Evolutionary conservation across 208 protist species (phyloP).

Genomic region (Giardia duodenalis): DNA sequence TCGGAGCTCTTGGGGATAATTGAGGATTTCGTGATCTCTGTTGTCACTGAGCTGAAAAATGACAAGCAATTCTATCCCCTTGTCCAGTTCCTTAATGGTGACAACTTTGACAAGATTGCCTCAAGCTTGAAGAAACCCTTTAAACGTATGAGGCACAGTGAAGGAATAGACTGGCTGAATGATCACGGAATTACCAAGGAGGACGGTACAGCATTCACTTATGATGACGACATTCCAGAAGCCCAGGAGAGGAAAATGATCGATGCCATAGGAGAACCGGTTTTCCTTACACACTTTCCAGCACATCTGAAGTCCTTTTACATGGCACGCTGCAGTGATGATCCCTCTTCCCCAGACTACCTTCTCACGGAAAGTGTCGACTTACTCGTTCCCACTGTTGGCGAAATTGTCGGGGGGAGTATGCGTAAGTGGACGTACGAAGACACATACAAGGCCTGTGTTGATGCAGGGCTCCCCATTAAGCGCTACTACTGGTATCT

Average conservation of each 20-base stretch:
- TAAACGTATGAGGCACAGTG: slow-evolving; percentile 70
- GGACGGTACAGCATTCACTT: slow-evolving; percentile 58
- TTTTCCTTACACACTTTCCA: slow-evolving; percentile 88
- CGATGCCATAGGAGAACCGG: slow-evolving; percentile 76
- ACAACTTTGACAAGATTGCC: slow-evolving; percentile 65
- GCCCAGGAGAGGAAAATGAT: slow-evolving; percentile 86
- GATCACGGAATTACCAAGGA: slow-evolving; percentile 73
- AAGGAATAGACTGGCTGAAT: slow-evolving; percentile 82
- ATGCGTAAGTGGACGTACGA: slow-evolving; percentile 81
- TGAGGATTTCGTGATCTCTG: slow-evolving; percentile 70
- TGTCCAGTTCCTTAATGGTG: slow-evolving; percentile 55
- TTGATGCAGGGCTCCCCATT: slow-evolving; percentile 72
- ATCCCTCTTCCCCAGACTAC: slow-evolving; percentile 8
- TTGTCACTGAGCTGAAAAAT: slow-evolving; percentile 56
- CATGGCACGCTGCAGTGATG: slow-evolving; percentile 60
- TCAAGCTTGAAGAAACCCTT: slow-evolving; percentile 71
- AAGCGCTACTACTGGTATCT: slow-evolving; percentile 89
- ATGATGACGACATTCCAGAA: slow-evolving; percentile 90
- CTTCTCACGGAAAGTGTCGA: slow-evolving; percentile 57
- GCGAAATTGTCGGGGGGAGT: slow-evolving; percentile 90
- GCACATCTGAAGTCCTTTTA: slow-evolving; percentile 92
- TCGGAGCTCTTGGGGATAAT: slow-evolving; percentile 71
- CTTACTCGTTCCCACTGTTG: slow-evolving; percentile 83
- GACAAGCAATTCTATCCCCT: slow-evolving; percentile 44
- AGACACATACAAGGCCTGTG: slow-evolving; percentile 71